Evolutionary conservation across 179 eudicot species (phyloP).

Genomic region (Silene vulgaris): DNA sequence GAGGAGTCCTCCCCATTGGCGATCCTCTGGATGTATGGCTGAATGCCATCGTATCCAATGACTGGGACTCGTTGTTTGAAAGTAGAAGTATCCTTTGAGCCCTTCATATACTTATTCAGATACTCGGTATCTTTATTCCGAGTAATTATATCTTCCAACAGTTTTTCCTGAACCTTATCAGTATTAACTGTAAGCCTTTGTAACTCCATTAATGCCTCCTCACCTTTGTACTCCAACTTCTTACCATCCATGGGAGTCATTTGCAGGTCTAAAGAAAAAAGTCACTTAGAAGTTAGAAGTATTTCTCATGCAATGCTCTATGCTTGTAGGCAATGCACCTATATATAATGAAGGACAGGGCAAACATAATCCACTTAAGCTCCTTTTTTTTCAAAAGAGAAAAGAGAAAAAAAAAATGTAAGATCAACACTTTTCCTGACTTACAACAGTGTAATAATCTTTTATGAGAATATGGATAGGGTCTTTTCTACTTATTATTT

Average conservation of each 20-base stretch:
- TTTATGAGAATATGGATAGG: slow-evolving; percentile 19
- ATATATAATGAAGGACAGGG: slow-evolving; percentile 23
- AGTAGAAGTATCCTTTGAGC: slow-evolving; percentile 35
- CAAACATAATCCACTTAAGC: slow-evolving; percentile 15
- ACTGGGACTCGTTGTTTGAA: slow-evolving; percentile 55
- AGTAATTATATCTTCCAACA: slow-evolving; percentile 45
- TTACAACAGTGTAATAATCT: slow-evolving; percentile 10
- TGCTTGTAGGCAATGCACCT: slow-evolving; percentile 16
- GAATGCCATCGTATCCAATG: slow-evolving; percentile 44
- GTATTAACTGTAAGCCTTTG: slow-evolving; percentile 51
- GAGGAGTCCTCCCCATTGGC: slow-evolving; percentile 67
- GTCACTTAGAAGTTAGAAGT: not conserved
- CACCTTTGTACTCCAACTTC: slow-evolving; percentile 75
- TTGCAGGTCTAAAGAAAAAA: not conserved
- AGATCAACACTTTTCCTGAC: slow-evolving; percentile 18
- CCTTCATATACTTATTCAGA: slow-evolving; percentile 41
- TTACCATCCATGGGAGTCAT: slow-evolving; percentile 51
- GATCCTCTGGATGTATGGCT: slow-evolving; percentile 61
- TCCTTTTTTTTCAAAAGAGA: slow-evolving; percentile 23
- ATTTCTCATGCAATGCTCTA: slow-evolving; percentile 24
- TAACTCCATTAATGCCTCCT: slow-evolving; percentile 58
- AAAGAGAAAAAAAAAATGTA: slow-evolving; percentile 18
- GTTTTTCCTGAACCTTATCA: slow-evolving; percentile 52
- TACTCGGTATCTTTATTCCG: slow-evolving; percentile 56
- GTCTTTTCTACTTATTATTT: slow-evolving; percentile 1